Base-by-base conservation (phyloP, 768 basidiomycete genomes). In the Xerocomus potaroensis region DNA sequence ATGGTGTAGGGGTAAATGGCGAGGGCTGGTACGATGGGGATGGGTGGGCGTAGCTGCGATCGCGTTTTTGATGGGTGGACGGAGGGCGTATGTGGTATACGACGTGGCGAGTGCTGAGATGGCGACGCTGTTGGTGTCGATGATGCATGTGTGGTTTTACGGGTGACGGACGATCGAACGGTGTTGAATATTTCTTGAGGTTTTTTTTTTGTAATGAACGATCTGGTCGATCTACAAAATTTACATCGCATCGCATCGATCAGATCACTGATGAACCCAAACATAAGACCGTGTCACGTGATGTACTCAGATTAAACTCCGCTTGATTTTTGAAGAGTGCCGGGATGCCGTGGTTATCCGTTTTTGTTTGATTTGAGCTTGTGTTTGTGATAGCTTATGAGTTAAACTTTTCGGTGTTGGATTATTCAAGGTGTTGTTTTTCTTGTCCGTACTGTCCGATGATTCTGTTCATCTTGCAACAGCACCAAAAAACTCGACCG, bases 1-100 rank as follows among this genome's bases (percentile, higher is more conserved):
- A n/a, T 18, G 32, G 31, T n/a, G 16, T 15, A 65, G 60, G 52
- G 8, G 16, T 41, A 21, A 7, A 27, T 38, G 50, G 40, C 49
- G 40, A 22, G 14, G 35, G 30, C 11, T 77, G 3, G 61, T 72
- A 18, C 70, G 78, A 38, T 85, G 81, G 81, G 58, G 74, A 15
- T 76, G 85, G 56, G 57, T 72, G 4, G 53, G 65, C 10, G 65
- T 85, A 5, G 77, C 78, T 7, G 59, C 60, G 6, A 63, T 74
- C 3, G 80, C 87, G 37, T 80, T 89, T 57, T 49, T 84, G n/a
- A 62, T 76, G 35, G 90, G 89, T 12, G 77, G 85, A n/a, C 71
- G 81, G 22, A 72, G 69, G 55, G 77, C 81, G 3, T 87, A 87
- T 58, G 58, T 74, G 40, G 75, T 89, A 32, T 85, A 85, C 58